Percentiles rank a stretch among this genome's conserved stretches.
These are phyloP conservation scores for Leccinum griseonigrum DNA, from an alignment of 1,284 basidiomycete species.

Conservation along the genomic window DNA sequence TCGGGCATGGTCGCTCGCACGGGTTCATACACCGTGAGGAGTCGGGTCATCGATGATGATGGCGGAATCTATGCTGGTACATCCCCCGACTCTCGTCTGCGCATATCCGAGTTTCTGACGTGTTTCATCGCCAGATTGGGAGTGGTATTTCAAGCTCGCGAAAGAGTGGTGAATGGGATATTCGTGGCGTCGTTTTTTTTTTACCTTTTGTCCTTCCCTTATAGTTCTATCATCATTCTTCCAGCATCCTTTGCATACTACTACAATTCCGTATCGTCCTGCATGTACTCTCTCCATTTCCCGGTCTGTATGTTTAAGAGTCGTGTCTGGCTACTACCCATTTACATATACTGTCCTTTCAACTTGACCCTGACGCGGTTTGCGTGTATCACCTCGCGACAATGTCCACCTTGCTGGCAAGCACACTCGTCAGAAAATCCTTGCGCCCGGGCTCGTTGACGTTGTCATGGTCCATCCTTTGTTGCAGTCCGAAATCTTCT, in stretches of 20 bases:
- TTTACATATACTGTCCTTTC: not conserved
- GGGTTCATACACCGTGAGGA: conserved; percentile 74
- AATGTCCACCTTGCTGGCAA: conserved; percentile 18
- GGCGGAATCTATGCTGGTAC: conserved; percentile 70
- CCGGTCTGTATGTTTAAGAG: conserved; percentile 22
- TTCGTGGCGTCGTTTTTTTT: not conserved
- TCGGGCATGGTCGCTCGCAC: conserved; percentile 80
- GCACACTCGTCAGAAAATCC: conserved; percentile 2
- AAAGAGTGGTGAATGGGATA: conserved; percentile 67
- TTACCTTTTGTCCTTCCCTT: conserved; percentile 3
- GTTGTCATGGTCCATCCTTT: not conserved
- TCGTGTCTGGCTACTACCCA: conserved; percentile 13
- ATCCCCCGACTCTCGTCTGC: conserved; percentile 22
- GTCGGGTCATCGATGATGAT: conserved; percentile 84
- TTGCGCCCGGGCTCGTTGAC: not conserved
- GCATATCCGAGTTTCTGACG: conserved; percentile 7
- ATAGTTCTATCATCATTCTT: conserved; percentile 19
- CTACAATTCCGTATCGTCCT: conserved; percentile 19
- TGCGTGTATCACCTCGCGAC: not conserved
- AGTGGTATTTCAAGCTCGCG: conserved; percentile 78
- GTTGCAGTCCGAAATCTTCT: not conserved
- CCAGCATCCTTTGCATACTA: conserved; percentile 30
- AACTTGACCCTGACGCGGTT: not conserved
- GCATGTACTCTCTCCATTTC: conserved; percentile 27
- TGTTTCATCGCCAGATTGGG: conserved; percentile 57